These are phyloP conservation scores for Dryas octopetala DNA, from an alignment of 306 rosid species.

Conservation along the genomic window DNA sequence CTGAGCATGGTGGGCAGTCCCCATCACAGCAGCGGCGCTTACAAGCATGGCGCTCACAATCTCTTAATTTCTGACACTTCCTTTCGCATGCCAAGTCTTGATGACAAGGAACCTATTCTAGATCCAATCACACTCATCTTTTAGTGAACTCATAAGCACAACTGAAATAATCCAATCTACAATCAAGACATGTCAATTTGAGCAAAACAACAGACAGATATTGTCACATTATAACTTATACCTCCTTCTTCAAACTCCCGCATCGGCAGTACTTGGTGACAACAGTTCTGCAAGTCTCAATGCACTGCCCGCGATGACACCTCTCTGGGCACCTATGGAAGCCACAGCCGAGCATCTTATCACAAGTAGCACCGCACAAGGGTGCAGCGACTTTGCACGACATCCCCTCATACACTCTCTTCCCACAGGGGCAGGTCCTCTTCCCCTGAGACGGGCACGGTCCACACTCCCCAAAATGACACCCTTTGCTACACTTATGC, in stretches of 20 bases:
- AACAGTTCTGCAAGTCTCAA: slow-evolving; percentile 71
- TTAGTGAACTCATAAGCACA: slow-evolving; percentile 18
- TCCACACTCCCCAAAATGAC: slow-evolving; percentile 78
- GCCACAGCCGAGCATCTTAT: slow-evolving; percentile 67
- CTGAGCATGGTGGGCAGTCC: slow-evolving; percentile 89
- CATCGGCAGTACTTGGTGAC: slow-evolving; percentile 81
- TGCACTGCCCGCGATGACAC: slow-evolving; percentile 84
- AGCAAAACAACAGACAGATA: neutral
- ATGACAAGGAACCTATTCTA: slow-evolving; percentile 91
- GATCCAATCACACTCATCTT: slow-evolving; percentile 43
- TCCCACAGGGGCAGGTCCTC: slow-evolving; percentile 89
- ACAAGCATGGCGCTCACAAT: slow-evolving; percentile 88
- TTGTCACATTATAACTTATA: slow-evolving; percentile 17
- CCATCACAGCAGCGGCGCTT: slow-evolving; percentile 96
- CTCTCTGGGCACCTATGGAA: slow-evolving; percentile 81
- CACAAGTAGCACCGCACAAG: slow-evolving; percentile 81
- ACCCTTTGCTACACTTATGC: slow-evolving; percentile 73
- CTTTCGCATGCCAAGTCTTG: slow-evolving; percentile 91
- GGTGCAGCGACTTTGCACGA: slow-evolving; percentile 73
- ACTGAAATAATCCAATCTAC: neutral
- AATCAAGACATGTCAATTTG: slow-evolving; percentile 20
- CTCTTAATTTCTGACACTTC: slow-evolving; percentile 79
- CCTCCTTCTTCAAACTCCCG: slow-evolving; percentile 92
- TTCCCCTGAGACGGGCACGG: slow-evolving; percentile 78
- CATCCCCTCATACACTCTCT: slow-evolving; percentile 67